phyloP scores from a whole-genome alignment of 441 rosid species.

The Hypseocharis bilobata region DNA sequence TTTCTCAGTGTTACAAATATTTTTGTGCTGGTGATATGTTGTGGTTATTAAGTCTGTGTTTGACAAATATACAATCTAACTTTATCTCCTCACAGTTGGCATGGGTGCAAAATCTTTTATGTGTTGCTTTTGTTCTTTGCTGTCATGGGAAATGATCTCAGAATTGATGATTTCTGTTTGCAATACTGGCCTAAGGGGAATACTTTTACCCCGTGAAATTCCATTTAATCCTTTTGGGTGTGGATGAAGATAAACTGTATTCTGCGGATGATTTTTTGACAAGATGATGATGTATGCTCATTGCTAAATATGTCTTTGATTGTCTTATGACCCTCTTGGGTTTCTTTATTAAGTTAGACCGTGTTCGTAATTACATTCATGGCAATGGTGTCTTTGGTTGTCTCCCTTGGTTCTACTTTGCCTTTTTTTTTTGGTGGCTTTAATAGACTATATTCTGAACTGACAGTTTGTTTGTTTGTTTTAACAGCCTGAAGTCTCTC shows the following conservation, averaged over 20 bases:
- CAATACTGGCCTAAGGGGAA: background rate
- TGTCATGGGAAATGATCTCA: background rate
- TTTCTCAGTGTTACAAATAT: background rate
- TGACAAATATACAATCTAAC: background rate
- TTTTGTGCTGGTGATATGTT: background rate
- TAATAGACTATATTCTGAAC: too few species aligned
- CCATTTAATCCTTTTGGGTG: background rate
- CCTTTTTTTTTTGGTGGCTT: too few species aligned
- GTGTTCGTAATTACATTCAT: background rate
- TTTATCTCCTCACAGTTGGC: background rate
- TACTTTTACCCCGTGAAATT: background rate
- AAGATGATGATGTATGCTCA: background rate
- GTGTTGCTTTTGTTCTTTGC: background rate
- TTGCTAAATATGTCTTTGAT: background rate
- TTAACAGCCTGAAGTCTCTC: too few species aligned
- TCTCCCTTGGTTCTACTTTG: too few species aligned
- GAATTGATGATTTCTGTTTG: background rate
- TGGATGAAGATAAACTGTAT: background rate
- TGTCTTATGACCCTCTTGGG: background rate
- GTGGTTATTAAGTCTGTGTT: background rate
- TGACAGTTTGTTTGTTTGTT: too few species aligned
- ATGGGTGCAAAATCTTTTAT: background rate
- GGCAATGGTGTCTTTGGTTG: too few species aligned
- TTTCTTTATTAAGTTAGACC: background rate
- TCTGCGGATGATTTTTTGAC: background rate